Percentiles rank a stretch among this genome's conserved stretches.
Conservation (phyloP, 208 protist genomes). For the Wallacemonas collosoma region DNA sequence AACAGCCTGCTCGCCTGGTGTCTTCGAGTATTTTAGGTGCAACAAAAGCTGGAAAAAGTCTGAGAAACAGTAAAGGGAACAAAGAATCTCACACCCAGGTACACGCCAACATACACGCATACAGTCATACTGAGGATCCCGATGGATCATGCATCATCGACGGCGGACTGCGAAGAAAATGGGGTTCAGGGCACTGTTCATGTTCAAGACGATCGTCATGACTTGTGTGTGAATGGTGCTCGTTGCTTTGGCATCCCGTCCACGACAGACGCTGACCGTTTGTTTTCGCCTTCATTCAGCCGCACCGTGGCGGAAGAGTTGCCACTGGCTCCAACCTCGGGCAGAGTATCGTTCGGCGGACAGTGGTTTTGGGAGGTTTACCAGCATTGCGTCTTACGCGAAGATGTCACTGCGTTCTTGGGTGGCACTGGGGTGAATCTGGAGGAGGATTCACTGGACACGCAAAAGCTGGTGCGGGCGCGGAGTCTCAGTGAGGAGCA, state of each 20-base stretch:
- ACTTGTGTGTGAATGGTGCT: slow-evolving; percentile 8
- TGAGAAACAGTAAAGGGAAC: too few relatives aligned
- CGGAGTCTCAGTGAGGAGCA: slow-evolving; percentile 10
- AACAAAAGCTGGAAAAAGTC: too few relatives aligned
- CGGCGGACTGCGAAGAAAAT: not conserved
- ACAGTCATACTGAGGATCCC: too few relatives aligned
- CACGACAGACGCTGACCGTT: not conserved
- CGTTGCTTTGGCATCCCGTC: slow-evolving; percentile 10
- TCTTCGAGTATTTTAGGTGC: not conserved
- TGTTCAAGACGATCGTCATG: not conserved
- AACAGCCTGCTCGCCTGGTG: not conserved
- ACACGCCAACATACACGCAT: too few relatives aligned
- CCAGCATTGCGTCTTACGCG: slow-evolving; percentile 59
- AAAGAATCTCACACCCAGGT: too few relatives aligned
- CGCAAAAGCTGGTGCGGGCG: slow-evolving; percentile 44
- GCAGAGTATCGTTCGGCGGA: slow-evolving; percentile 37
- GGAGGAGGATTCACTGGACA: slow-evolving; percentile 53
- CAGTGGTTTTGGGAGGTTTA: slow-evolving; percentile 81
- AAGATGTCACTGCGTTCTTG: slow-evolving; percentile 53
- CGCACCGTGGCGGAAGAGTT: not conserved
- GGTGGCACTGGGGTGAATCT: slow-evolving; percentile 57
- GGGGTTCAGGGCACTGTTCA: not conserved
- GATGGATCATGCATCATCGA: not conserved
- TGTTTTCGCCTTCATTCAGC: slow-evolving; percentile 15
- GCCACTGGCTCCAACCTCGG: slow-evolving; percentile 3